phyloP scores from a whole-genome alignment of 345 rosid species.

The Eucalyptus regnans region DNA sequence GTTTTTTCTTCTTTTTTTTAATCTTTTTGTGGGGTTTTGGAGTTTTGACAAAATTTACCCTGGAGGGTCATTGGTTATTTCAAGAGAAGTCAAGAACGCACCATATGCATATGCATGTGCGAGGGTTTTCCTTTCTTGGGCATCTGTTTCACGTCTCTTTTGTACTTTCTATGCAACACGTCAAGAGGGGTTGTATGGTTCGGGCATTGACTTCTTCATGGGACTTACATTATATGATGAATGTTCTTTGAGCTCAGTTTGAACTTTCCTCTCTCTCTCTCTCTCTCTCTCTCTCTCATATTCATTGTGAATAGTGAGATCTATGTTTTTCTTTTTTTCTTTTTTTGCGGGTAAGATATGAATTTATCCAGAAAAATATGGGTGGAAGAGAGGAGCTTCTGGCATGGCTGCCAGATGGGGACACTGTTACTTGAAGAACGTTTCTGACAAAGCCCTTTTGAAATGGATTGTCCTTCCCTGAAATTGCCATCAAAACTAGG shows the following conservation, averaged over 20 bases:
- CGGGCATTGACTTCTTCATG: conserved; percentile 7
- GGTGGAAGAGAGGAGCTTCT: background rate
- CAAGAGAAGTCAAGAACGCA: conserved; percentile 7
- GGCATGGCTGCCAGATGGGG: background rate
- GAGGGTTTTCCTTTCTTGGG: background rate
- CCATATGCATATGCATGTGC: background rate
- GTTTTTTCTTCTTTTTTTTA: background rate
- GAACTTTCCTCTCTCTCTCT: background rate
- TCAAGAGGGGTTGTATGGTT: background rate
- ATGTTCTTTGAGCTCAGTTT: background rate
- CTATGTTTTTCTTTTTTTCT: background rate
- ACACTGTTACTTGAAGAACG: background rate
- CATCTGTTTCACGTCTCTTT: background rate
- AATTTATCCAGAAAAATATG: background rate
- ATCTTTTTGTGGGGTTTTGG: background rate
- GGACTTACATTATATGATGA: background rate
- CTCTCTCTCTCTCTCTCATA: background rate
- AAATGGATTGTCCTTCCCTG: background rate
- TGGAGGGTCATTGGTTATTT: background rate
- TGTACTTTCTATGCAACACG: background rate
- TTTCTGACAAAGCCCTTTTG: background rate
- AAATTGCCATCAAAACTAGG: background rate
- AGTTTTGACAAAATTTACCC: background rate
- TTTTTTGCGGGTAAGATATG: background rate
- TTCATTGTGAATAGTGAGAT: background rate